These are phyloP conservation scores for Eleusine indica DNA, from an alignment of 176 grass and related monocot species.

Conservation along the genomic window DNA sequence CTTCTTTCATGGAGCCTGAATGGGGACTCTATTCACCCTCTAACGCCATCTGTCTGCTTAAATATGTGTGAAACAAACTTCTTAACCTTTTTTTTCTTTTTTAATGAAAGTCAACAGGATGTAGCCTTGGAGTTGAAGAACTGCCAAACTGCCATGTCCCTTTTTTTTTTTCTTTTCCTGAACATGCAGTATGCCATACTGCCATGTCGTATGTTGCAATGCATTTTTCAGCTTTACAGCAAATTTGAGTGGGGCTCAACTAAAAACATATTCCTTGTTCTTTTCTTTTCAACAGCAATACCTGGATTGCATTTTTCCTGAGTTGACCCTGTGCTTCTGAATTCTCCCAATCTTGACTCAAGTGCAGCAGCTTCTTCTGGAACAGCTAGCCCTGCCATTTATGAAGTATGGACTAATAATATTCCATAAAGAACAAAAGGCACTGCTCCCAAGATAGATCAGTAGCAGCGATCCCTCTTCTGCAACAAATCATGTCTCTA, in stretches of 20 bases:
- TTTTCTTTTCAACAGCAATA: constrained; percentile 11
- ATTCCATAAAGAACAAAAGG: background rate
- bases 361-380: constrained; percentile 22
- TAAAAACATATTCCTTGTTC: background rate
- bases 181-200: background rate
- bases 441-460: background rate
- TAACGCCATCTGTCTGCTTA: too few relatives aligned
- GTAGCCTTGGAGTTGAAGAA: constrained; percentile 25
- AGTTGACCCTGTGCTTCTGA: constrained; percentile 31
- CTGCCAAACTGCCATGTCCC: background rate
- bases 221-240: background rate
- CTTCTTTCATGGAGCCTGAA: background rate
- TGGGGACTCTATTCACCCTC: background rate
- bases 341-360: constrained; percentile 28
- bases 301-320: background rate
- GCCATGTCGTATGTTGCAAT: background rate
- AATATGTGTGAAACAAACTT: background rate
- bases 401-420: constrained; percentile 22
- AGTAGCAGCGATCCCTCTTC: constrained; percentile 28
- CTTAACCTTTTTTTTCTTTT: constrained; percentile 4
- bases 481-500: constrained; percentile 25
- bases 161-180: too few relatives aligned
- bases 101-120: constrained; percentile 5
- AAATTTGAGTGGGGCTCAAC: background rate
- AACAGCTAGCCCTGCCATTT: constrained; percentile 16